Evolutionary conservation across 2,329 filamentous ascomycete genomes (phyloP), one percentile per base, ranked within the genome.

Genomic region (Penicillium sumatraense): DNA sequence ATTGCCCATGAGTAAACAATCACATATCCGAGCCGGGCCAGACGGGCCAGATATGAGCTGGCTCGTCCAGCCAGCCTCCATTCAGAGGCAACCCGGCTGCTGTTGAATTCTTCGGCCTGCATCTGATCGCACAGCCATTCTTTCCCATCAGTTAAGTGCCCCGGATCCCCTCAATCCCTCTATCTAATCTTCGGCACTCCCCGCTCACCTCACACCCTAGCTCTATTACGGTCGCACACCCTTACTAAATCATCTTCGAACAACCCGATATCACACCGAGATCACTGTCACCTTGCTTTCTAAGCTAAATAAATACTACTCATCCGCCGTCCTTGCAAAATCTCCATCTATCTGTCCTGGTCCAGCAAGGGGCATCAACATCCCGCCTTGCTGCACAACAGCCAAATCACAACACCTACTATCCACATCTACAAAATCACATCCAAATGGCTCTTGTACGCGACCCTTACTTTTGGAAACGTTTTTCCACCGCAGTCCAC

Each of bases 391-490:
- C 40, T 27, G 20, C 10, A 14, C 11, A 31, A 31, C 29, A 31
- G n/a, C 29, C 29, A 18, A 36, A 36, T 14, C 5, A 18, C 33
- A 4, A n/a, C 33, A 9, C 45, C 26, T n/a, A 9, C 8, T n/a
- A 16, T 21, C 27, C 8, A 8, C 10, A n/a, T 18, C n/a, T 36
- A 16, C n/a, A n/a, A n/a, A n/a, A n/a, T n/a, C n/a, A n/a, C n/a
- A n/a, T n/a, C n/a, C n/a, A 24, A 23, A 82, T 82, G 80, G 76
- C 78, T n/a, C 74, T 75, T 42, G 76, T 82, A 54, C 79, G 78
- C 58, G 84, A 86, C 64, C 83, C 83, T 21, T 77, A 75, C 46
- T 86, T 86, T 72, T 86, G 83, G 84, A 78, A 79, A 53, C 81
- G 83, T 63, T 86, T 86, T 74, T 83, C 81, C 56, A 70, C 76